These are phyloP conservation scores for Gloeophyllum trabeum DNA, from an alignment of 768 basidiomycete species.

Conservation along the genomic window DNA sequence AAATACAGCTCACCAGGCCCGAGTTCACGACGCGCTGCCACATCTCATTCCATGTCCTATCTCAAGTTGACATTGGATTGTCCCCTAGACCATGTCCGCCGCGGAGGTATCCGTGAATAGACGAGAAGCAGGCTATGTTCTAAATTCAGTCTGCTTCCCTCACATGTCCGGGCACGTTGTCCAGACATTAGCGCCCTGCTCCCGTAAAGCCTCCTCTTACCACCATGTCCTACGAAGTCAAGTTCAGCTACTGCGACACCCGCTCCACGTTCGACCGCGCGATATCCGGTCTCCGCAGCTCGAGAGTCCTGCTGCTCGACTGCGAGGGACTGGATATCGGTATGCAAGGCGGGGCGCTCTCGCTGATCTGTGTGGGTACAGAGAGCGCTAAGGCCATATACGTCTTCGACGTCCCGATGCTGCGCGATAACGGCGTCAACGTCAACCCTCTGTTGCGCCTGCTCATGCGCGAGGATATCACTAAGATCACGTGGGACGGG, in stretches of 20 bases:
- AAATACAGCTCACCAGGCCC: no score
- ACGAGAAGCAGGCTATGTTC: no score
- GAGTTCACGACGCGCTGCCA: no score
- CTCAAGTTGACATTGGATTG: no score
- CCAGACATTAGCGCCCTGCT: no score
- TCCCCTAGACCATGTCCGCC: no score
- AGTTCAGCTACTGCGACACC: no score
- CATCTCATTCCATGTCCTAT: no score
- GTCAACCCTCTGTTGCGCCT: constrained; percentile 15
- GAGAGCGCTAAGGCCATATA: constrained; percentile 18
- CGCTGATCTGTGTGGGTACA: constrained; percentile 24
- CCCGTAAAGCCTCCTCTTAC: no score
- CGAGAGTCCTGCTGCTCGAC: constrained; percentile 21
- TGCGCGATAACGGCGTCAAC: constrained; percentile 7
- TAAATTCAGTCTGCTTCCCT: no score
- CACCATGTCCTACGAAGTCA: neutral
- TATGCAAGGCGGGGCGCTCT: constrained; percentile 17
- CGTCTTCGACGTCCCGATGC: constrained; percentile 23
- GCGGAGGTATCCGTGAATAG: no score
- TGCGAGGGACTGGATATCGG: constrained; percentile 28
- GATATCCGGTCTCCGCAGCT: constrained; percentile 3
- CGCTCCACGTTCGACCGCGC: constrained; percentile 2
- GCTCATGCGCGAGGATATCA: constrained; percentile 14
- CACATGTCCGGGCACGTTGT: no score
- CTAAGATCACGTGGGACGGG: constrained; percentile 30